phyloP scores from a whole-genome alignment of 2,329 filamentous ascomycete genomes.

The Gnomoniopsis sp. region DNA sequence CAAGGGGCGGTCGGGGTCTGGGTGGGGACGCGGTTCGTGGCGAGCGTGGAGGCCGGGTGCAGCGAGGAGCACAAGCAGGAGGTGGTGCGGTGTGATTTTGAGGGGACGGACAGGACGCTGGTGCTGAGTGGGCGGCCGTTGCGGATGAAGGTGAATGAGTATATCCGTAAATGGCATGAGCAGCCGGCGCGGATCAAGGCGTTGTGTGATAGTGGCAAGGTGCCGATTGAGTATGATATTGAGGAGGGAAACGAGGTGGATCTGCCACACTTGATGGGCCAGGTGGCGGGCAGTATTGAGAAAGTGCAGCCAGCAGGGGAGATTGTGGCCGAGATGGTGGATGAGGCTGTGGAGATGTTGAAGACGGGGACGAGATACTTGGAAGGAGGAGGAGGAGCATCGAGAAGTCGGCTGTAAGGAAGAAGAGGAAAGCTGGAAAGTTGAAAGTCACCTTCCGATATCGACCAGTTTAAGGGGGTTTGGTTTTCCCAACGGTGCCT shows the following conservation, averaged over 20 bases:
- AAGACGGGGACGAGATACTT: conserved; percentile 61
- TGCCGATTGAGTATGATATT: conserved; percentile 79
- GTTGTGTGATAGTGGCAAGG: conserved; percentile 71
- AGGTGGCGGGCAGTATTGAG: conserved; percentile 76
- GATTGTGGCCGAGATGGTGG: conserved; percentile 90
- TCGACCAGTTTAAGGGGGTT: too few species aligned
- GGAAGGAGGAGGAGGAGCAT: conserved; percentile 22
- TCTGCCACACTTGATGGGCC: conserved; percentile 87
- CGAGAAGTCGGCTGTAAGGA: conserved; percentile 12
- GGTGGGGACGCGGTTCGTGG: conserved; percentile 93
- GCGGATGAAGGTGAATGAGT: conserved; percentile 78
- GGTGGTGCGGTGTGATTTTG: conserved; percentile 74
- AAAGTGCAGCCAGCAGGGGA: conserved; percentile 76
- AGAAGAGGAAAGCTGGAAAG: neutral
- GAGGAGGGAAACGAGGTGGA: conserved; percentile 81
- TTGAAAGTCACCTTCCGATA: too few species aligned
- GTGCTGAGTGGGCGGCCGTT: conserved; percentile 80
- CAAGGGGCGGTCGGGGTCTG: conserved; percentile 86
- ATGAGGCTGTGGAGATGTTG: conserved; percentile 67
- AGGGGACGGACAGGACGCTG: conserved; percentile 78
- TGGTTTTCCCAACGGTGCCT: too few species aligned
- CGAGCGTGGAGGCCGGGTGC: conserved; percentile 75
- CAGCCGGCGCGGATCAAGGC: conserved; percentile 70
- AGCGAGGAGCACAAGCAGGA: conserved; percentile 79
- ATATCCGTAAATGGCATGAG: conserved; percentile 77